phyloP scores from a whole-genome alignment of 2,329 filamentous ascomycete genomes.

The Aspergillus sp. region DNA sequence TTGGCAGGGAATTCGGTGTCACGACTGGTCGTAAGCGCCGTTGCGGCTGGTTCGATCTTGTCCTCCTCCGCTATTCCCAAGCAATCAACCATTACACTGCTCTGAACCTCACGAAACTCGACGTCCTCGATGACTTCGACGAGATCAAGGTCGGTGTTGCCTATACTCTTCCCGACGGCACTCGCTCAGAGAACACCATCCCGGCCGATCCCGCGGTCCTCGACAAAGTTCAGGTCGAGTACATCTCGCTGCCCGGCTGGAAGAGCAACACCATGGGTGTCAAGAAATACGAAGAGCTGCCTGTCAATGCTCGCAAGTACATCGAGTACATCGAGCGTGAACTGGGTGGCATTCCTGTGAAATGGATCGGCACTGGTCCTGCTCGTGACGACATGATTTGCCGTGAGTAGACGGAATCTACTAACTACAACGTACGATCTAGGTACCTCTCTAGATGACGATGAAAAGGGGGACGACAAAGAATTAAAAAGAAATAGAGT shows the following conservation, averaged over 20 bases:
- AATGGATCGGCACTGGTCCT: conserved; percentile 65
- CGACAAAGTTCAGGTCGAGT: conserved; percentile 55
- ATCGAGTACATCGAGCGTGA: conserved; percentile 61
- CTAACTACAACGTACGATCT: not conserved
- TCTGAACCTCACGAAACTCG: conserved; percentile 65
- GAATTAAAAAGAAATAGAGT: not conserved
- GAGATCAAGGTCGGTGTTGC: conserved; percentile 61
- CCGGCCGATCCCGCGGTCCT: conserved; percentile 57
- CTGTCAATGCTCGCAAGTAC: conserved; percentile 58
- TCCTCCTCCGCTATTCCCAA: conserved; percentile 63
- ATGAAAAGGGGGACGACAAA: not conserved
- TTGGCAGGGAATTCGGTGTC: conserved; percentile 57
- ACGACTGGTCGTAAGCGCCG: conserved; percentile 62
- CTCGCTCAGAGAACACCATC: conserved; percentile 53
- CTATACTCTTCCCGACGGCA: conserved; percentile 54
- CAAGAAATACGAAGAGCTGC: conserved; percentile 58
- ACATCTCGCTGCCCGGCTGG: conserved; percentile 62
- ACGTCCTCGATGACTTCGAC: conserved; percentile 63
- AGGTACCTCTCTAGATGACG: not conserved
- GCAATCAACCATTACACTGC: conserved; percentile 54
- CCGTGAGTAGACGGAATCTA: conserved; percentile 27
- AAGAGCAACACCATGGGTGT: conserved; percentile 59
- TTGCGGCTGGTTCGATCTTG: conserved; percentile 66
- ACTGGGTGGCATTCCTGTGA: conserved; percentile 56
- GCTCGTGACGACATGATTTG: conserved; percentile 62